Conservation (phyloP, 225 moss, liverwort and hornwort genomes). For the Pseudisothecium myosuroides region DNA sequence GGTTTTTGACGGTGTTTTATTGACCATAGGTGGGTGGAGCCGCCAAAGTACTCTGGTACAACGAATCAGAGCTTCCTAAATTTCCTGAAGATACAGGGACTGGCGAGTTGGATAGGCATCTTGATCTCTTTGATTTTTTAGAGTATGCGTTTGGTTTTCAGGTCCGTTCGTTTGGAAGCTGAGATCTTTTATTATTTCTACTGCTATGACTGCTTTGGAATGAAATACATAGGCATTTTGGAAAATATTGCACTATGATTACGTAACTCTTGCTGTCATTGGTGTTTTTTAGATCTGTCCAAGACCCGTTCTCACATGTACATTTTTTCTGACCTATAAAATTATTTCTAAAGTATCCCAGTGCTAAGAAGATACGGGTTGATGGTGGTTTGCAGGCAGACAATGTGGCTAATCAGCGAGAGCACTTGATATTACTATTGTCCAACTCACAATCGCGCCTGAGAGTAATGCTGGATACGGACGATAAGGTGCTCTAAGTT, state of each 20-base stretch:
- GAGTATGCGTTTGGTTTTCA: slow-evolving; percentile 91
- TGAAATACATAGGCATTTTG: background rate
- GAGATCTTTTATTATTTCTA: background rate
- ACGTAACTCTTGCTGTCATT: background rate
- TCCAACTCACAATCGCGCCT: slow-evolving; percentile 74
- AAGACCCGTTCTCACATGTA: background rate
- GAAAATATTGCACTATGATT: background rate
- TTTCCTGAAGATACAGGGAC: slow-evolving; percentile 59
- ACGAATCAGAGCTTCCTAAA: slow-evolving; percentile 33
- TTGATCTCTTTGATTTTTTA: slow-evolving; percentile 82
- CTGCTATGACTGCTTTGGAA: background rate
- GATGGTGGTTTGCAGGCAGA: slow-evolving; percentile 42
- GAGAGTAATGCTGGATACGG: slow-evolving; percentile 37
- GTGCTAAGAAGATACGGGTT: background rate
- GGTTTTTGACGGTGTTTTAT: background rate
- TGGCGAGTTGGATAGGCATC: slow-evolving; percentile 44
- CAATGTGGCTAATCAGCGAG: slow-evolving; percentile 95
- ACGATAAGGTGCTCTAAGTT: slow-evolving; percentile 37
- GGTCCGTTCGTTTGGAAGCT: slow-evolving; percentile 24
- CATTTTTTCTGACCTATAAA: background rate
- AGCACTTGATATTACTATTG: slow-evolving; percentile 80
- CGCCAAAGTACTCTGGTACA: slow-evolving; percentile 49
- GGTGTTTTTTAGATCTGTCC: background rate
- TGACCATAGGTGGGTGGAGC: slow-evolving; percentile 66
- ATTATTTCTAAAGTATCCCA: background rate